Percentiles rank a stretch among this genome's conserved stretches.
Conservation (phyloP, 768 basidiomycete species). For the Strobilomyces echinocephalus region DNA sequence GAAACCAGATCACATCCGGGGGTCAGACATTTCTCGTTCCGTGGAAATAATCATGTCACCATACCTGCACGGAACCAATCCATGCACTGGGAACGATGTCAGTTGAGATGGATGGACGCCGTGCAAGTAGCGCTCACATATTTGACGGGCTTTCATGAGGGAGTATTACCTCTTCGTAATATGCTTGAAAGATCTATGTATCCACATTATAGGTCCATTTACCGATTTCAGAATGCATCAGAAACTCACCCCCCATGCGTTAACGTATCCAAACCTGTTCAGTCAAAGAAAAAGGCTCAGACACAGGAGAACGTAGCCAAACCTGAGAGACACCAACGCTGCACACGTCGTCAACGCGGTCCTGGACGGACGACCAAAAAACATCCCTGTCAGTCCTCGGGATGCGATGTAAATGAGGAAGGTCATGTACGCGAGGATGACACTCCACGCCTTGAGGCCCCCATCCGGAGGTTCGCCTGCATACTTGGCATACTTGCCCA, state of each 20-base stretch:
- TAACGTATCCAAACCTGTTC: conserved; percentile 61
- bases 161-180: conserved; percentile 57
- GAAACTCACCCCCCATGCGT: conserved; percentile 65
- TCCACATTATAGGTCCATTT: not conserved
- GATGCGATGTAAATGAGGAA: not conserved
- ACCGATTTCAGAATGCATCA: not conserved
- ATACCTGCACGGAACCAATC: conserved; percentile 75
- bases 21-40: not conserved
- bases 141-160: conserved; percentile 48
- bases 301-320: not conserved
- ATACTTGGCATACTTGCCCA: conserved; percentile 17
- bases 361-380: conserved; percentile 2
- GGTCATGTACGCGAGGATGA: conserved; percentile 24
- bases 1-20: not conserved
- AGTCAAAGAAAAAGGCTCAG: not conserved
- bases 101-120: not conserved
- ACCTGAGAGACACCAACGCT: conserved; percentile 29
- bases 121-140: conserved; percentile 43
- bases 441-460: conserved; percentile 29
- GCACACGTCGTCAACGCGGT: conserved; percentile 32
- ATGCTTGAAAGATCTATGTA: conserved; percentile 65
- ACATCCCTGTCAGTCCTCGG: not conserved
- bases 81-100: conserved; percentile 50
- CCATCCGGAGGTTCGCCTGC: conserved; percentile 26
- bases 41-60: not conserved